Percentiles rank a stretch among this genome's conserved stretches.
Conservation (phyloP, 2,329 filamentous ascomycete species). For the Penicillium sp. region DNA sequence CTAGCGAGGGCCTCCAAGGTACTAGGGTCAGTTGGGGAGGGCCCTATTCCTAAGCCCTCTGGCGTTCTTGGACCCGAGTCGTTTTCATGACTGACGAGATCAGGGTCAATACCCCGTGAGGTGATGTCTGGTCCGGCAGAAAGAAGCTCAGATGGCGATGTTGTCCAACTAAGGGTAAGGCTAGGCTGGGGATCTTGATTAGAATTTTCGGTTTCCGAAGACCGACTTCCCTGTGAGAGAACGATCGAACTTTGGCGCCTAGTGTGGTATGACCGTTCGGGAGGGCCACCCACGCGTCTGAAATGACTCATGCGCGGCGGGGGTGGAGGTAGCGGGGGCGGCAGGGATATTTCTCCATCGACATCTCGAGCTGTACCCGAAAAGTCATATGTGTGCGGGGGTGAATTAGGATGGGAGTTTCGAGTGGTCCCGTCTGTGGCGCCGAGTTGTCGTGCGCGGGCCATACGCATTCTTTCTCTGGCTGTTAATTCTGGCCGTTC, state of each 20-base stretch:
- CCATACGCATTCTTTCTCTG: constrained; percentile 27
- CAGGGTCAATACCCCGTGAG: constrained; percentile 21
- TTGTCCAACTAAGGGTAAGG: constrained; percentile 40
- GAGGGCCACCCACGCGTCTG: constrained; percentile 22
- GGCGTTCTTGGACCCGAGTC: constrained; percentile 13
- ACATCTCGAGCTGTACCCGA: constrained; percentile 33
- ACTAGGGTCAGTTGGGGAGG: constrained; percentile 22
- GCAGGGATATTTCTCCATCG: not conserved
- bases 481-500: constrained; percentile 30
- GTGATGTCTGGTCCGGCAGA: constrained; percentile 25
- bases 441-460: constrained; percentile 29
- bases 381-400: constrained; percentile 28
- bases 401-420: constrained; percentile 35
- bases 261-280: constrained; percentile 31
- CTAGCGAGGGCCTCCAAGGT: constrained; percentile 22
- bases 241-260: constrained; percentile 43
- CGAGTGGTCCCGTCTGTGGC: constrained; percentile 32
- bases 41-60: constrained; percentile 13
- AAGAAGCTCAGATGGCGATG: constrained; percentile 41
- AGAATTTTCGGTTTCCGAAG: constrained; percentile 23
- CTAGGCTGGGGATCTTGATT: constrained; percentile 32
- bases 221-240: constrained; percentile 37
- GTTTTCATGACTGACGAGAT: constrained; percentile 24
- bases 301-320: constrained; percentile 18
- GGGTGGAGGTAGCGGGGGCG: not conserved